phyloP scores from a whole-genome alignment of 305 asterid genomes.

The Solanum hybrid region DNA sequence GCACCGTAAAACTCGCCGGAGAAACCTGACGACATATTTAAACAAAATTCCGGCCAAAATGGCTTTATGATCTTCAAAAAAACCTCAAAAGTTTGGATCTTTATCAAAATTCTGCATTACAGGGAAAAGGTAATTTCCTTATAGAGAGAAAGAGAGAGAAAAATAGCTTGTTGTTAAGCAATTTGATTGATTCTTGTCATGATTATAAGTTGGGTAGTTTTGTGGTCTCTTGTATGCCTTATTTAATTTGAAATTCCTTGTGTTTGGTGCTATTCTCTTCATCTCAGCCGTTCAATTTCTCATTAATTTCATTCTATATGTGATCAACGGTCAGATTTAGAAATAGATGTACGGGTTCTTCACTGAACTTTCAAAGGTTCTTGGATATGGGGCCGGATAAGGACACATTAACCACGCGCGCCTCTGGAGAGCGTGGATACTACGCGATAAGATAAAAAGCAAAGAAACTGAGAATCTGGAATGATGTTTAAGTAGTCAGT shows the following conservation, averaged over 20 bases:
- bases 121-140: conserved; percentile 1
- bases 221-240: neutral
- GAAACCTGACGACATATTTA: conserved; percentile 46
- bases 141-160: conserved; percentile 7
- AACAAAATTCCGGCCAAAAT: neutral
- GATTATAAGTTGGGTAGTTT: conserved; percentile 24
- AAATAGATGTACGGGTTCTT: neutral
- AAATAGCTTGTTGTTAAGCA: conserved; percentile 18
- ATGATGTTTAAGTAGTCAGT: conserved; percentile 8
- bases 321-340: neutral
- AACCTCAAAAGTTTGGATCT: conserved; percentile 2
- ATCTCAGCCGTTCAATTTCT: neutral
- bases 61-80: neutral
- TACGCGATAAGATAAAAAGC: neutral
- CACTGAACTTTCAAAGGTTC: neutral
- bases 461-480: conserved; percentile 12
- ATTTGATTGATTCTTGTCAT: conserved; percentile 41
- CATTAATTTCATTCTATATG: neutral
- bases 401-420: neutral
- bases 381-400: neutral
- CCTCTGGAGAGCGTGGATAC: neutral
- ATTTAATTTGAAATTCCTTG: neutral
- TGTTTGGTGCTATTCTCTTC: neutral
- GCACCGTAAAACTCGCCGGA: too few relatives aligned
- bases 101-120: conserved; percentile 27